phyloP scores from a whole-genome alignment of 225 moss, liverwort and hornwort genomes.

The Antitrichia curtipendula region DNA sequence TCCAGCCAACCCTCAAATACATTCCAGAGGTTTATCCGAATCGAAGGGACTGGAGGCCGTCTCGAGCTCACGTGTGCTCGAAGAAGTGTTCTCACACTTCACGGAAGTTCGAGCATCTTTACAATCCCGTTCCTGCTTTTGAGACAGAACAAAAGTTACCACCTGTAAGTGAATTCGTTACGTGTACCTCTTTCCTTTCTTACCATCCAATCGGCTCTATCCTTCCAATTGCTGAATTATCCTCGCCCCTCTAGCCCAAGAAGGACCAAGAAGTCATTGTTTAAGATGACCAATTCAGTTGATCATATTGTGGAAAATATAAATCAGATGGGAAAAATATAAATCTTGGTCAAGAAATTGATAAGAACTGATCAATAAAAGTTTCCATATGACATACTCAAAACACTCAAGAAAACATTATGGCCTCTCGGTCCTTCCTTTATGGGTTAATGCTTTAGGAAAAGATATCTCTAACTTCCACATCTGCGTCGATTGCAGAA shows the following conservation, averaged over 20 bases:
- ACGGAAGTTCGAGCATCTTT: not conserved
- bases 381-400: not conserved
- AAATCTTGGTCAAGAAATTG: not conserved
- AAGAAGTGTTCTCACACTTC: constrained; percentile 7
- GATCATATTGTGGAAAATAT: not conserved
- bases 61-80: constrained; percentile 14
- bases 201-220: not conserved
- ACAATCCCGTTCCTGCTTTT: constrained; percentile 9
- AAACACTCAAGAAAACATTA: not conserved
- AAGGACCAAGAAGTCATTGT: not conserved
- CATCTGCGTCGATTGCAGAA: not conserved
- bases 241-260: not conserved
- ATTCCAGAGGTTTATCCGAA: constrained; percentile 35
- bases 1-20: constrained; percentile 9
- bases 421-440: not conserved
- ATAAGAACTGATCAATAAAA: not conserved
- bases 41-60: constrained; percentile 20
- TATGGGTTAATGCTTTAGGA: not conserved
- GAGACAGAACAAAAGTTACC: constrained; percentile 18
- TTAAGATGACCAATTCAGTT: not conserved
- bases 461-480: not conserved
- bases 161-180: not conserved
- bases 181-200: not conserved
- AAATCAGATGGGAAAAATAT: not conserved
- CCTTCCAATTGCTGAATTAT: not conserved